A percentile compares a stretch with the other conserved stretches of the same genome.
These are phyloP conservation scores for Penicillium brevicompactum DNA, from an alignment of 2,329 filamentous ascomycete species.

Conservation along the genomic window DNA sequence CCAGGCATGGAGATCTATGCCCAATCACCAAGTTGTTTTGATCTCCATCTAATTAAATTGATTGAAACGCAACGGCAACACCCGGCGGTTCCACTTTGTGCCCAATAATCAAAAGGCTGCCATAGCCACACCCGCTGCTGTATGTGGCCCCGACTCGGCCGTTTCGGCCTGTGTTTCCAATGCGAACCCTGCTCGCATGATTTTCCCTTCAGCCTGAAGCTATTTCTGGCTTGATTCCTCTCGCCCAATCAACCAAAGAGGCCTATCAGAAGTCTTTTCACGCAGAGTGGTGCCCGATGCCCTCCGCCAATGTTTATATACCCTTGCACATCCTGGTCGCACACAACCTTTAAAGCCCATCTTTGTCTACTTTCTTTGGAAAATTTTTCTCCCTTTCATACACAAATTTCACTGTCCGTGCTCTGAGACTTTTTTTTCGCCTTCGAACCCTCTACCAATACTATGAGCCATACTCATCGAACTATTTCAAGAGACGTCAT, in stretches of 20 bases:
- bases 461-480: constrained; percentile 22
- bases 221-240: constrained; percentile 21
- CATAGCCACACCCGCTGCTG: constrained; percentile 6
- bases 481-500: constrained; percentile 16
- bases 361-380: constrained; percentile 20
- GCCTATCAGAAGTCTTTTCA: constrained; percentile 23
- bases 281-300: constrained; percentile 25
- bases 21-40: constrained; percentile 6
- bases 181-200: constrained; percentile 10
- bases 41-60: constrained; percentile 3
- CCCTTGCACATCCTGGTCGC: constrained; percentile 12
- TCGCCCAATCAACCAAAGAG: constrained; percentile 22
- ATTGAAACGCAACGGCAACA: constrained; percentile 12
- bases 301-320: constrained; percentile 24
- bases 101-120: constrained; percentile 10
- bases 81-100: constrained; percentile 10
- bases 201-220: constrained; percentile 19
- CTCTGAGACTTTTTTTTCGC: constrained; percentile 3
- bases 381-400: constrained; percentile 10
- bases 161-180: constrained; percentile 13
- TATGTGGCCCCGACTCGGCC: constrained; percentile 2
- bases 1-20: background rate
- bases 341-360: constrained; percentile 11
- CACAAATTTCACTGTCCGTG: constrained; percentile 5
- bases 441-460: constrained; percentile 14